Conservation (phyloP, 345 rosid genomes). For the Viola odorata region DNA sequence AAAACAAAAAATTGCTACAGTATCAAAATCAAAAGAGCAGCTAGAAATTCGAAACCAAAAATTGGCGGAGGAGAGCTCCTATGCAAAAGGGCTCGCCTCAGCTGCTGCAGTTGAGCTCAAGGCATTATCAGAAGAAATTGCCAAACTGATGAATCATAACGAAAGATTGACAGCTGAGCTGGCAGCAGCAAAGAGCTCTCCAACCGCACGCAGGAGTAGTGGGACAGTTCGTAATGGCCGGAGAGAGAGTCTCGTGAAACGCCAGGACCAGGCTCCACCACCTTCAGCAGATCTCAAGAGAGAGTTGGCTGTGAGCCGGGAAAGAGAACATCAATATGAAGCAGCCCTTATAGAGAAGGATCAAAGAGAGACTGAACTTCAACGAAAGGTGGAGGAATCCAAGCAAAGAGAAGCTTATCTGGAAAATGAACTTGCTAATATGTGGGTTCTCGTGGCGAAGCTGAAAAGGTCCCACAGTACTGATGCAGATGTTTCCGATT, state of each 20-base stretch:
- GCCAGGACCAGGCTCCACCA: conserved; percentile 57
- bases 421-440: conserved; percentile 96
- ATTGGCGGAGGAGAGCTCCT: conserved; percentile 88
- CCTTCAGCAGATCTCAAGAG: conserved; percentile 57
- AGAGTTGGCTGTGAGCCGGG: conserved; percentile 69
- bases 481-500: conserved; percentile 40
- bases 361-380: conserved; percentile 72
- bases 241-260: conserved; percentile 52
- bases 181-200: conserved; percentile 54
- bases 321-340: conserved; percentile 81
- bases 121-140: conserved; percentile 93
- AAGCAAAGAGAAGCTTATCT: conserved; percentile 90
- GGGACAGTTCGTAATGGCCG: conserved; percentile 57
- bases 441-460: conserved; percentile 98
- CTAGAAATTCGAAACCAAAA: conserved; percentile 71
- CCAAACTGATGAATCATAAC: conserved; percentile 91
- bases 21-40: conserved; percentile 62
- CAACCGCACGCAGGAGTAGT: conserved; percentile 46
- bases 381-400: conserved; percentile 78
- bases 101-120: conserved; percentile 99
- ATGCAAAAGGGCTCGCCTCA: conserved; percentile 98
- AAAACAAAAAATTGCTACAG: conserved; percentile 50
- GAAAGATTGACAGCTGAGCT: conserved; percentile 72
- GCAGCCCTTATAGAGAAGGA: conserved; percentile 76
- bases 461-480: conserved; percentile 62